Percentiles rank a stretch among this genome's conserved stretches.
phyloP scores from a whole-genome alignment of 805 yeast species.

The Candida ovalis region DNA sequence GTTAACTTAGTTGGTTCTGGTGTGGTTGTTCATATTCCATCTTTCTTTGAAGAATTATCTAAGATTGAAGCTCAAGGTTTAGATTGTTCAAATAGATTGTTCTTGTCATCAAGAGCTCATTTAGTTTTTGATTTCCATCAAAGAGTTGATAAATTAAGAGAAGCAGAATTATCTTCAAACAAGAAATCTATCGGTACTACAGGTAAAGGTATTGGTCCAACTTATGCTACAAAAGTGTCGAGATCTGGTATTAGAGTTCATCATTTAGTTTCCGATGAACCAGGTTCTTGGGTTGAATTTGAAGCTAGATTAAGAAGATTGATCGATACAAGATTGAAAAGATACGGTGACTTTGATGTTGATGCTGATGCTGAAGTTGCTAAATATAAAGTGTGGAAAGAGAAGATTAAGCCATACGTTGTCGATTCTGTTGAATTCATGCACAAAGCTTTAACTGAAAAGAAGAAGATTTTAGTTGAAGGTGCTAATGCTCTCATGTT shows the following conservation, averaged over 20 bases:
- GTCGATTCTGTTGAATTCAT: slow-evolving; percentile 87
- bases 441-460: slow-evolving; percentile 68
- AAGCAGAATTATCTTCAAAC: slow-evolving; percentile 76
- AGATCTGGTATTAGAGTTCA: slow-evolving; percentile 97
- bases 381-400: slow-evolving; percentile 70
- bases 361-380: slow-evolving; percentile 78
- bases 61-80: slow-evolving; percentile 81
- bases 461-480: slow-evolving; percentile 88
- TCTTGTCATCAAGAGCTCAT: slow-evolving; percentile 91
- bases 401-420: slow-evolving; percentile 79
- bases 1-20: slow-evolving; percentile 90
- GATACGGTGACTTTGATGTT: slow-evolving; percentile 92
- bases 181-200: slow-evolving; percentile 95
- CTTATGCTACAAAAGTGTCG: slow-evolving; percentile 94
- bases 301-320: slow-evolving; percentile 72
- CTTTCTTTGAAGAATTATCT: slow-evolving; percentile 83
- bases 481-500: slow-evolving; percentile 99
- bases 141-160: slow-evolving; percentile 92
- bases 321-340: slow-evolving; percentile 73
- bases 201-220: slow-evolving; percentile 98
- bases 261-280: slow-evolving; percentile 86
- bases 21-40: slow-evolving; percentile 93
- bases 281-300: slow-evolving; percentile 91
- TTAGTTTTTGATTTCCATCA: slow-evolving; percentile 98
- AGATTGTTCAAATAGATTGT: slow-evolving; percentile 68